Percentiles rank a stretch among this genome's conserved stretches.
Conservation (phyloP, 306 rosid species). For the Medicago arabica region DNA sequence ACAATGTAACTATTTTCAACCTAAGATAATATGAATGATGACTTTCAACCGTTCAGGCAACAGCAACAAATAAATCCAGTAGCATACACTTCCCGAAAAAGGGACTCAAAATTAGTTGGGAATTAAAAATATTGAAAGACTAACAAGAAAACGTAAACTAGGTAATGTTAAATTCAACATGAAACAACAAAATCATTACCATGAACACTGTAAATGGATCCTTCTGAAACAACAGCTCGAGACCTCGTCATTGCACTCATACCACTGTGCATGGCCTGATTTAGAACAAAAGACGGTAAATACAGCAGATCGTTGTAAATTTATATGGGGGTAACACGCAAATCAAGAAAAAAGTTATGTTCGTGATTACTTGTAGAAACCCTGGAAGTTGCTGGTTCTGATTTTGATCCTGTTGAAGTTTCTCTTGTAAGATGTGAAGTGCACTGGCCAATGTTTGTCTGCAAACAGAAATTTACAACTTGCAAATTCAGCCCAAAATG, state of each 20-base stretch:
- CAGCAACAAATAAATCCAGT: not conserved
- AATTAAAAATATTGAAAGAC: conserved; percentile 4
- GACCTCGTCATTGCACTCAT: not conserved
- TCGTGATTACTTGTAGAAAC: conserved; percentile 49
- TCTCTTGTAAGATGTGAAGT: conserved; percentile 49
- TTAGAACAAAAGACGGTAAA: conserved; percentile 14
- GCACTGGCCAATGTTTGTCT: conserved; percentile 63
- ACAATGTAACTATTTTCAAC: not conserved
- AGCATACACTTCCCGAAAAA: not conserved
- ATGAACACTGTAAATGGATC: not conserved
- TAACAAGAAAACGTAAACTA: not conserved
- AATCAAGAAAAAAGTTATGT: conserved; percentile 33
- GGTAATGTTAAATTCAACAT: conserved; percentile 7
- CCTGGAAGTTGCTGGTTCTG: conserved; percentile 63
- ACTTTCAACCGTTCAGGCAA: not conserved
- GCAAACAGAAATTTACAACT: conserved; percentile 43
- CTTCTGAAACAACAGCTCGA: not conserved
- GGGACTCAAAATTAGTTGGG: not conserved
- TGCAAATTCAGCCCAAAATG: conserved; percentile 32
- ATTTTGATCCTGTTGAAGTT: conserved; percentile 54
- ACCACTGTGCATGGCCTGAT: not conserved
- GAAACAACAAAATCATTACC: conserved; percentile 5
- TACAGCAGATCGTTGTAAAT: conserved; percentile 16
- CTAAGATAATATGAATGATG: not conserved
- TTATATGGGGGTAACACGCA: conserved; percentile 5